Evolutionary conservation across 2,329 filamentous ascomycete species (phyloP).

Genomic region (Fonsecaea monophora): DNA sequence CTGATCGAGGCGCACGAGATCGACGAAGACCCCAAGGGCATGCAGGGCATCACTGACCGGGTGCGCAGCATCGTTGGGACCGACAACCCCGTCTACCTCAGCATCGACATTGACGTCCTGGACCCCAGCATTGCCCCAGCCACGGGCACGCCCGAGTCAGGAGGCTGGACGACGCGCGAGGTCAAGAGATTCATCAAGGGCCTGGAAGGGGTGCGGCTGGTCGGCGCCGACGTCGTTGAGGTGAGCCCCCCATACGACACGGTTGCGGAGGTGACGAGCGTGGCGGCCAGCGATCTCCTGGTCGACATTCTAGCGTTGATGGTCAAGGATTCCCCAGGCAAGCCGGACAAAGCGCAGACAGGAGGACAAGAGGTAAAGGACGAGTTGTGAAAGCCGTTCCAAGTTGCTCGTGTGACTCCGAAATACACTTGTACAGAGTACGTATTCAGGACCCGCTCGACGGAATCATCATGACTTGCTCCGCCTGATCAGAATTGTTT

Average conservation of each 20-base stretch:
- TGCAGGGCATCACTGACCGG: slow-evolving; percentile 76
- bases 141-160: slow-evolving; percentile 42
- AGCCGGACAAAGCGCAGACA: background rate
- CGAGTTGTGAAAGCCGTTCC: slow-evolving; percentile 23
- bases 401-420: background rate
- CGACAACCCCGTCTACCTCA: slow-evolving; percentile 53
- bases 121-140: slow-evolving; percentile 46
- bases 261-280: slow-evolving; percentile 41
- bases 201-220: slow-evolving; percentile 39
- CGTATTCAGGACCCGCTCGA: background rate
- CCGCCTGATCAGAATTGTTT: background rate
- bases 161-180: slow-evolving; percentile 42
- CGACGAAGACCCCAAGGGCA: slow-evolving; percentile 69
- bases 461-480: background rate
- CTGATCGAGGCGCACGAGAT: slow-evolving; percentile 78
- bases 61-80: slow-evolving; percentile 74
- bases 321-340: slow-evolving; percentile 37
- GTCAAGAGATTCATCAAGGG: slow-evolving; percentile 40
- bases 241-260: slow-evolving; percentile 41
- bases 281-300: slow-evolving; percentile 44
- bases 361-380: slow-evolving; percentile 23
- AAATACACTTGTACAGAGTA: background rate
- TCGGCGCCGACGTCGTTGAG: slow-evolving; percentile 43
- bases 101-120: slow-evolving; percentile 46
- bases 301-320: slow-evolving; percentile 44